Conservation (phyloP, 768 basidiomycete genomes). For the Psilocybe tampanensis region DNA sequence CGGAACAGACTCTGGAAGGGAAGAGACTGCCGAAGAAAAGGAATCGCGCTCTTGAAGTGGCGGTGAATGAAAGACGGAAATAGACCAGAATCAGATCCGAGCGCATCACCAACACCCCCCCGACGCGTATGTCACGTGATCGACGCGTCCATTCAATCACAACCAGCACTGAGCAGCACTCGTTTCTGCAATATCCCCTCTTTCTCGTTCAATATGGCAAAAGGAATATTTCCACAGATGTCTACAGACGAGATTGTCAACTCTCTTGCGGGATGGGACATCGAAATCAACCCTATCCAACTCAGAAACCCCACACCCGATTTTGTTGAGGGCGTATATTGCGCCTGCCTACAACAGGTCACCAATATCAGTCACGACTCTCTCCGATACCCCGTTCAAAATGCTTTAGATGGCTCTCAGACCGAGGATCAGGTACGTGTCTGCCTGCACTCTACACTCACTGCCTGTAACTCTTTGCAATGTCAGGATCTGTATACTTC, state of each 20-base stretch:
- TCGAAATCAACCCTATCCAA: constrained; percentile 67
- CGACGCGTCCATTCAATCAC: too few relatives aligned
- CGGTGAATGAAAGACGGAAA: not conserved
- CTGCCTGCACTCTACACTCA: not conserved
- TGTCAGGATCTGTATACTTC: constrained; percentile 66
- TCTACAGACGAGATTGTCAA: constrained; percentile 62
- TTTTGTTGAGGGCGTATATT: constrained; percentile 72
- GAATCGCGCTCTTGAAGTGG: not conserved
- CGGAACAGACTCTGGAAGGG: too few relatives aligned
- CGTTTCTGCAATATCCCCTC: not conserved
- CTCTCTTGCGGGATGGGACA: constrained; percentile 68
- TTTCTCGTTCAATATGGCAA: constrained; percentile 36
- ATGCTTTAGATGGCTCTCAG: constrained; percentile 51
- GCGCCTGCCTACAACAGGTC: constrained; percentile 72
- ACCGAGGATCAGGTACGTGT: constrained; percentile 54
- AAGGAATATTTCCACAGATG: constrained; percentile 68
- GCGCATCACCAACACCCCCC: not conserved
- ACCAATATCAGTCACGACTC: constrained; percentile 61
- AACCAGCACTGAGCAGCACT: too few relatives aligned
- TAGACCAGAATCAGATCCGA: not conserved
- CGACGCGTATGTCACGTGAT: not conserved
- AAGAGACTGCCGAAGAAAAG: not conserved
- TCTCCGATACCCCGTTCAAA: constrained; percentile 61
- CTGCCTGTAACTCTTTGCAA: not conserved
- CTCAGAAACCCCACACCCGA: constrained; percentile 68